Base-by-base conservation (phyloP, 345 rosid species). In the Eucalyptus polybractea region DNA sequence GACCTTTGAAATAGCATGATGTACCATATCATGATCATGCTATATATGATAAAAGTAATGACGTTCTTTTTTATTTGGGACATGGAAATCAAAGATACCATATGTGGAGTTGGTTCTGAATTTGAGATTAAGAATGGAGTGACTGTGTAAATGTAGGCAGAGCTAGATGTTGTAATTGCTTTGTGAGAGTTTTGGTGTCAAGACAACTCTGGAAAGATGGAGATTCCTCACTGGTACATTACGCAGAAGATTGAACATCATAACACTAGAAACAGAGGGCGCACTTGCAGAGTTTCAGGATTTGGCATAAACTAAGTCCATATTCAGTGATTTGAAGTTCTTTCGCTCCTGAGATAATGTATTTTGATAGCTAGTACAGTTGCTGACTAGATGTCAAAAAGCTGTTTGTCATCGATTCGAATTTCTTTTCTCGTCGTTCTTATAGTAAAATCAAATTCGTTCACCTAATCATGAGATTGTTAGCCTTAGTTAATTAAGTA, bases 401-500 rank as follows among this genome's bases (percentile, higher is more conserved):
- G 80, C 22, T 69, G 7, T 69, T 16, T 31, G 42, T 69, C 80
- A 4, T 2, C 3, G 5, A 65, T n/a, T 7, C 17, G 16, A 7
- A 7, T n/a, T 6, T 69, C 80, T 8, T 16, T 69, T 8, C 3
- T 33, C 1, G 4, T 69, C 1, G 2, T 3, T 4, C 12, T 69
- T 17, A 33, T 0, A 3, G 7, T 3, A 31, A 17, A 69, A 60
- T 27, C 31, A 27, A 60, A 60, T 27, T 27, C 2, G 22, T 69
- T 69, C 7, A 0, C 22, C 12, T 4, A 0, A 69, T 8, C 24
- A 5, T 33, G 24, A 31, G 80, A 69, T 16, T 69, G 80, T 16
- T 69, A 0, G 80, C 80, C 1, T 67, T 67, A 31, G 42, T 3
- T 31, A 16, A 33, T 69, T 31, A 69, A 31, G 42, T 31, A 16